These are phyloP conservation scores for Carex pumila DNA, from an alignment of 176 grass and related monocot species.

Conservation along the genomic window DNA sequence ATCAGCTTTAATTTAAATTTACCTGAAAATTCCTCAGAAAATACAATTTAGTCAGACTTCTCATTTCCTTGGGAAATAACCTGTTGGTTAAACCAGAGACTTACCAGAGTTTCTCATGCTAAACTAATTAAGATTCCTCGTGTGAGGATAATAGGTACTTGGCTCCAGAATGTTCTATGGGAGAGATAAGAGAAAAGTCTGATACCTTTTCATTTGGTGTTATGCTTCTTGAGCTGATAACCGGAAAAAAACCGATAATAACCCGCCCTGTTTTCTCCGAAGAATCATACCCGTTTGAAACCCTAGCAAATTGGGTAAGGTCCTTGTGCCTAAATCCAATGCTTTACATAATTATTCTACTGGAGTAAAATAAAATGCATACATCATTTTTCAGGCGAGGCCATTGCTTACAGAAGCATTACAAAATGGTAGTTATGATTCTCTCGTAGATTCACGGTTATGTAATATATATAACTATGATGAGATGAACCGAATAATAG, in stretches of 20 bases:
- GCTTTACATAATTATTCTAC: neutral
- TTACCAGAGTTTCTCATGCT: neutral
- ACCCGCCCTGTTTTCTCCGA: neutral
- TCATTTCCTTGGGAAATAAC: neutral
- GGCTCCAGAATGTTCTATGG: slow-evolving; percentile 45
- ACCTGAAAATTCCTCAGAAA: neutral
- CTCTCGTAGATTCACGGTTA: slow-evolving; percentile 18
- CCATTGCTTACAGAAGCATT: slow-evolving; percentile 21
- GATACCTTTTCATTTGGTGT: slow-evolving; percentile 65
- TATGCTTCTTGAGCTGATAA: slow-evolving; percentile 55
- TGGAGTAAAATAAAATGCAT: neutral
- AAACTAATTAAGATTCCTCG: neutral
- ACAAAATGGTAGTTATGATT: neutral
- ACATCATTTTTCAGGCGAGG: slow-evolving; percentile 17
- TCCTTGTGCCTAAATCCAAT: neutral
- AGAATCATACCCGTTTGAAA: neutral
- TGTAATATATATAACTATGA: slow-evolving; percentile 3
- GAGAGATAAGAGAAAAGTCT: slow-evolving; percentile 42
- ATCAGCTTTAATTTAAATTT: neutral
- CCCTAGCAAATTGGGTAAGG: slow-evolving; percentile 24
- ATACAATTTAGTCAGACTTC: neutral
- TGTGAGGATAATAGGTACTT: slow-evolving; percentile 33
- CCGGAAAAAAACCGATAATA: slow-evolving; percentile 47
- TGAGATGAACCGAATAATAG: slow-evolving; percentile 23
- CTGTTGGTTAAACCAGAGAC: neutral